Conservation (phyloP, 2,329 filamentous ascomycete species). For the Massarina eburnea region DNA sequence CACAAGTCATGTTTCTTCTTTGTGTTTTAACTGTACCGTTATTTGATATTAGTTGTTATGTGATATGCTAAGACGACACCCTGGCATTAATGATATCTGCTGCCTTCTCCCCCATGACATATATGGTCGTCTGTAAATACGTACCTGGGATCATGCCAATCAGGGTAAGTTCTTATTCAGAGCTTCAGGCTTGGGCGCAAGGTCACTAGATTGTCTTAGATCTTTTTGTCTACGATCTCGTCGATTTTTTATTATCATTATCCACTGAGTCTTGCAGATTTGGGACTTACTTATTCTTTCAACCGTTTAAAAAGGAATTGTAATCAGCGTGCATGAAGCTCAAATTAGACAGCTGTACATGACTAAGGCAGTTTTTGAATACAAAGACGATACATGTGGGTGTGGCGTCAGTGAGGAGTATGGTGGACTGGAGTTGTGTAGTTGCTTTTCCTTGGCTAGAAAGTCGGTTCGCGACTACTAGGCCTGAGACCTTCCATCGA, state of each 20-base stretch:
- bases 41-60: no score
- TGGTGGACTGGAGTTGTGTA: background rate
- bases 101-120: constrained; percentile 35
- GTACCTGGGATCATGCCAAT: constrained; percentile 32
- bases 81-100: constrained; percentile 33
- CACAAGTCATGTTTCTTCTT: no score
- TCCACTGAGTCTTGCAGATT: background rate
- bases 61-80: background rate
- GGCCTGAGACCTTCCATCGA: constrained; percentile 33
- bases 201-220: constrained; percentile 26
- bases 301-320: no score
- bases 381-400: background rate
- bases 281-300: background rate
- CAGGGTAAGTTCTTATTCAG: constrained; percentile 19
- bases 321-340: background rate
- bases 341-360: no score
- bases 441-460: constrained; percentile 23
- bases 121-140: constrained; percentile 34
- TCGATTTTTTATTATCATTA: constrained; percentile 8
- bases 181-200: constrained; percentile 25
- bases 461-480: constrained; percentile 30
- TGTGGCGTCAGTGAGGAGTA: background rate
- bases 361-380: background rate
- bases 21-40: background rate
- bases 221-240: constrained; percentile 36